These are phyloP conservation scores for Amanita molliuscula DNA, from an alignment of 768 basidiomycete species.

Conservation along the genomic window DNA sequence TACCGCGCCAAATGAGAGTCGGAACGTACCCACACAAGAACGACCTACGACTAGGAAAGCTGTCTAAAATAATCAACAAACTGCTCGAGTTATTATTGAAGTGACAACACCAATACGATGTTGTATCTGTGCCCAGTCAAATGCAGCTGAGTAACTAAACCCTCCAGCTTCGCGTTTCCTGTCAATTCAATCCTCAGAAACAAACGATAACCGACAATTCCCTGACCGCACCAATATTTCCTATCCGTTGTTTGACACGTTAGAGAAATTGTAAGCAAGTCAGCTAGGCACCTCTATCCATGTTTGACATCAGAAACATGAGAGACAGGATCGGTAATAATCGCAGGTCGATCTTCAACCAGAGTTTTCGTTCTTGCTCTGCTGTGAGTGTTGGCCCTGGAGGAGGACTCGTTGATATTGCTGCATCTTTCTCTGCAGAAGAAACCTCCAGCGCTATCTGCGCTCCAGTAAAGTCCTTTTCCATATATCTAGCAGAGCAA, in stretches of 20 bases:
- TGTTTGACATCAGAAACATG: slow-evolving; percentile 53
- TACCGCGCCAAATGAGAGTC: too few species aligned
- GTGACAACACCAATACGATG: slow-evolving; percentile 42
- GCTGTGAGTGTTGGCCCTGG: too few species aligned
- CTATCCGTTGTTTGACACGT: background rate
- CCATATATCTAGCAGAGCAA: too few species aligned
- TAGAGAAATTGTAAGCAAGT: background rate
- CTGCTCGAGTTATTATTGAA: background rate
- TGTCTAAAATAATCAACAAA: too few species aligned
- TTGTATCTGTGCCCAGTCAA: slow-evolving; percentile 54
- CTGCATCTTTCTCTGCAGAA: too few species aligned
- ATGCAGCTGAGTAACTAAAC: slow-evolving; percentile 44
- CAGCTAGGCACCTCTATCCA: slow-evolving; percentile 41
- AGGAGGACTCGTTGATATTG: too few species aligned
- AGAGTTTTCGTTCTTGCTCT: slow-evolving; percentile 41
- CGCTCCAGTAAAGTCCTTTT: too few species aligned
- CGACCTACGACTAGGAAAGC: too few species aligned
- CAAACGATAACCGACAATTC: background rate
- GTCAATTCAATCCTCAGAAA: background rate
- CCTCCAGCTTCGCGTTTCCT: slow-evolving; percentile 62
- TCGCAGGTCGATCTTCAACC: slow-evolving; percentile 47
- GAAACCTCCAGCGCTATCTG: too few species aligned
- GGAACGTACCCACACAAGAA: too few species aligned
- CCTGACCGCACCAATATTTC: background rate
- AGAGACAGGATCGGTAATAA: slow-evolving; percentile 48